These are phyloP conservation scores for Falciphora oryzae DNA, from an alignment of 2,329 filamentous ascomycete species.

Conservation along the genomic window DNA sequence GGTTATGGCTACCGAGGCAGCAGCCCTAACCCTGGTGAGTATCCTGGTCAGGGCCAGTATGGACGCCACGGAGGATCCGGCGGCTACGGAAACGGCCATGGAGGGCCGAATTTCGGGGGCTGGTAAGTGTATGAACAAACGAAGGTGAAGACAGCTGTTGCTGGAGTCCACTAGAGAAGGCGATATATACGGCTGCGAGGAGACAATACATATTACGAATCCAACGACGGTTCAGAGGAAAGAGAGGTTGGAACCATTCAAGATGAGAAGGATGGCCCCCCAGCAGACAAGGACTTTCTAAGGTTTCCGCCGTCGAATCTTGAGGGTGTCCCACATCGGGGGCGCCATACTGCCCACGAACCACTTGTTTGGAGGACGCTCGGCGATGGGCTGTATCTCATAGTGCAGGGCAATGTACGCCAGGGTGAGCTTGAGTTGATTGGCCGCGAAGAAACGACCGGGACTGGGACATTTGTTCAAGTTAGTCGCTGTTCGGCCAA, in stretches of 20 bases:
- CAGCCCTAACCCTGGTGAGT: no score
- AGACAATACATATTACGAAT: neutral
- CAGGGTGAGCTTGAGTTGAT: constrained; percentile 31
- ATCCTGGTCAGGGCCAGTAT: no score
- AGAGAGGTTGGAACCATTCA: neutral
- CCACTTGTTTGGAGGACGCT: constrained; percentile 10
- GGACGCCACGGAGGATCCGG: neutral
- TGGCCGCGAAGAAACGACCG: constrained; percentile 33
- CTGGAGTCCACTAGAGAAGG: no score
- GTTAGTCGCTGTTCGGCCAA: neutral
- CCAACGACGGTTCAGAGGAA: neutral
- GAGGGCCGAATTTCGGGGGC: neutral
- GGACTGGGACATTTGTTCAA: constrained; percentile 19
- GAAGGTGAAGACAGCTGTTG: no score
- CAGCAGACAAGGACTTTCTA: neutral
- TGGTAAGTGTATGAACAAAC: neutral
- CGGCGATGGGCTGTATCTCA: constrained; percentile 26
- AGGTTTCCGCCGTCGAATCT: constrained; percentile 4
- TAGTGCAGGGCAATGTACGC: constrained; percentile 28
- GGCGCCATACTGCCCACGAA: constrained; percentile 13
- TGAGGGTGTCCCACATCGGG: constrained; percentile 10
- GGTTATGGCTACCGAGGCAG: no score
- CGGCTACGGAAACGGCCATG: neutral
- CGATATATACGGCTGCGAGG: no score
- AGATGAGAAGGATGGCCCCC: neutral